Conservation (phyloP, 768 basidiomycete species). For the Astraeus odoratus region DNA sequence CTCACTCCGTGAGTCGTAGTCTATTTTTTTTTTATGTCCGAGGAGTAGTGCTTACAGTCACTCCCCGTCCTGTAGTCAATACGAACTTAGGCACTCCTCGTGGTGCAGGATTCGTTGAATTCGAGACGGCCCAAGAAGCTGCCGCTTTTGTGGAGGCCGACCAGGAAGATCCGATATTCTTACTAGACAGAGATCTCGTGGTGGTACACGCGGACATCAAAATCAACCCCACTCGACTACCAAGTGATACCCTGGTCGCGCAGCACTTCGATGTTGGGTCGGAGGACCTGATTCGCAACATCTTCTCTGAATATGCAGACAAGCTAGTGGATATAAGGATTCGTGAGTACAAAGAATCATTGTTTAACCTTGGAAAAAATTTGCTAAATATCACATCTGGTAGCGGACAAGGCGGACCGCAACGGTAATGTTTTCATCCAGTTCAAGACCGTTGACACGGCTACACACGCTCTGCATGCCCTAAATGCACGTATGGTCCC, state of each 20-base stretch:
- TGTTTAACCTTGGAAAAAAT: not conserved
- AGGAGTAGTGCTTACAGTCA: not conserved
- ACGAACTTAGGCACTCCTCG: constrained; percentile 30
- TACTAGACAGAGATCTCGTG: constrained; percentile 39
- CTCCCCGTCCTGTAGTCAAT: constrained; percentile 10
- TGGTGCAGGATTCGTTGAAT: constrained; percentile 44
- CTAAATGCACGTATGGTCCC: constrained; percentile 25
- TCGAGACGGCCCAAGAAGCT: constrained; percentile 31
- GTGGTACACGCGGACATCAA: constrained; percentile 31
- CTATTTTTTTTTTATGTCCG: not conserved
- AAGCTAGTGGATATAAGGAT: constrained; percentile 25
- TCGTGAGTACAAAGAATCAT: constrained; percentile 9
- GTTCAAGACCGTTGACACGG: constrained; percentile 39
- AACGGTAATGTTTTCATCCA: constrained; percentile 43
- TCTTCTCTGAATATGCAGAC: constrained; percentile 17
- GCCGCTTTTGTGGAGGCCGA: constrained; percentile 29
- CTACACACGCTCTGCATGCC: constrained; percentile 40
- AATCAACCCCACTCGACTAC: constrained; percentile 5
- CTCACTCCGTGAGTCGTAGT: constrained; percentile 33
- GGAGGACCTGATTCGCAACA: constrained; percentile 20
- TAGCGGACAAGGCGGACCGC: constrained; percentile 28
- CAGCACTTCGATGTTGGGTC: constrained; percentile 16
- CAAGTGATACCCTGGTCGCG: constrained; percentile 28
- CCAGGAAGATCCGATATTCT: constrained; percentile 39
- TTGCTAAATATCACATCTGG: constrained; percentile 15